These are phyloP conservation scores for Trifolium dubium DNA, from an alignment of 306 rosid genomes.

Conservation along the genomic window DNA sequence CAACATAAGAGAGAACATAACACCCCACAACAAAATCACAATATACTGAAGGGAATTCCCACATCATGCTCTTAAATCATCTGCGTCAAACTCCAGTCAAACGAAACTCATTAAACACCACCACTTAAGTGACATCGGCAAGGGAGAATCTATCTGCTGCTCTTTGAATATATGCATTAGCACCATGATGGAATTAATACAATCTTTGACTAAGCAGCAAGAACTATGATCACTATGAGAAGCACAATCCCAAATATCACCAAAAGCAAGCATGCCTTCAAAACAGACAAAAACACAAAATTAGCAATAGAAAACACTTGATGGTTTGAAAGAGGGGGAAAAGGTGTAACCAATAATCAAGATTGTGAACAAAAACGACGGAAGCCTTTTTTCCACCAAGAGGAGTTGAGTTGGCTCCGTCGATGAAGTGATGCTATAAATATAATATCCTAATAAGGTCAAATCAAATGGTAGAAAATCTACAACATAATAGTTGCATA, in stretches of 20 bases:
- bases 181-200: constrained; percentile 36
- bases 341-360: constrained; percentile 20
- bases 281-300: background rate
- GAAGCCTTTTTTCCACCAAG: background rate
- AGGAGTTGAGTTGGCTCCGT: background rate
- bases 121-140: constrained; percentile 43
- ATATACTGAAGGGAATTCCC: constrained; percentile 25
- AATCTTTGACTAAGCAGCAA: constrained; percentile 67
- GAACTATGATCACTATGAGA: constrained; percentile 85
- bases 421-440: background rate
- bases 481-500: constrained; percentile 7
- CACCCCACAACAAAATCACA: constrained; percentile 47
- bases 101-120: constrained; percentile 39
- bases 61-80: constrained; percentile 42
- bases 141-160: constrained; percentile 37
- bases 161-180: constrained; percentile 36
- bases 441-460: background rate
- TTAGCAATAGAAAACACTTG: constrained; percentile 9
- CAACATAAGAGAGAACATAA: constrained; percentile 36
- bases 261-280: constrained; percentile 87
- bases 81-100: constrained; percentile 41
- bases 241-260: constrained; percentile 96
- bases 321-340: constrained; percentile 8
- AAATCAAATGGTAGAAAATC: constrained; percentile 23
- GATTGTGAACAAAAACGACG: constrained; percentile 15